Conservation (phyloP, 176 grass and related monocot genomes). For the Cenchrus purpureus region DNA sequence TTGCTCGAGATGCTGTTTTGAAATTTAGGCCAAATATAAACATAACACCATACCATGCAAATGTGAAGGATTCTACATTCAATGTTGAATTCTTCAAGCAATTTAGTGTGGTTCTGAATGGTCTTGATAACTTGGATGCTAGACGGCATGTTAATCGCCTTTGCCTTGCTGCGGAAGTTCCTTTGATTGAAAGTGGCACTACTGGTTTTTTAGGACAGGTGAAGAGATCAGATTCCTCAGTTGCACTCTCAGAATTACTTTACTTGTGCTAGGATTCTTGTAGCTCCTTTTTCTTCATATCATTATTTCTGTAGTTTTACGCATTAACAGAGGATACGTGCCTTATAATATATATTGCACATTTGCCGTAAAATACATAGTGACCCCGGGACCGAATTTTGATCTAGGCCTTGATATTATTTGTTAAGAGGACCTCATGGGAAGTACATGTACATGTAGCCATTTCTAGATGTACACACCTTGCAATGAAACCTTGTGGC, state of each 20-base stretch:
- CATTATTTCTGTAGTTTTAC: too few relatives aligned
- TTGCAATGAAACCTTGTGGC: too few relatives aligned
- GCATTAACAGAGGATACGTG: too few relatives aligned
- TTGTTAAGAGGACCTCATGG: too few relatives aligned
- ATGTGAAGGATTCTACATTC: conserved; percentile 91
- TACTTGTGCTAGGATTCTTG: background rate
- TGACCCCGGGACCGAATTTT: too few relatives aligned
- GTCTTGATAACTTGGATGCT: conserved; percentile 99
- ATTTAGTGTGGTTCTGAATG: conserved; percentile 97
- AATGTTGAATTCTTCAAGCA: conserved; percentile 93
- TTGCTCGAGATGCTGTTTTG: conserved; percentile 84
- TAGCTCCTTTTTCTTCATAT: background rate
- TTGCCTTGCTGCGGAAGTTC: conserved; percentile 96
- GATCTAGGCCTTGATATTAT: too few relatives aligned
- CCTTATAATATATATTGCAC: too few relatives aligned
- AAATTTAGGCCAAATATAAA: conserved; percentile 89
- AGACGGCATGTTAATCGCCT: conserved; percentile 97
- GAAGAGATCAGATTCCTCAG: background rate
- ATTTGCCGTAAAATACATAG: too few relatives aligned
- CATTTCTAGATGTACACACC: too few relatives aligned
- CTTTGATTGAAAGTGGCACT: conserved; percentile 97
- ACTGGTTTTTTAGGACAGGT: conserved; percentile 99
- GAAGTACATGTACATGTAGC: too few relatives aligned
- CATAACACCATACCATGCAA: conserved; percentile 86
- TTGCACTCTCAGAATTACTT: background rate